Evolutionary conservation across 2,329 filamentous ascomycete species (phyloP).

Genomic region (Rutstroemia sp.): DNA sequence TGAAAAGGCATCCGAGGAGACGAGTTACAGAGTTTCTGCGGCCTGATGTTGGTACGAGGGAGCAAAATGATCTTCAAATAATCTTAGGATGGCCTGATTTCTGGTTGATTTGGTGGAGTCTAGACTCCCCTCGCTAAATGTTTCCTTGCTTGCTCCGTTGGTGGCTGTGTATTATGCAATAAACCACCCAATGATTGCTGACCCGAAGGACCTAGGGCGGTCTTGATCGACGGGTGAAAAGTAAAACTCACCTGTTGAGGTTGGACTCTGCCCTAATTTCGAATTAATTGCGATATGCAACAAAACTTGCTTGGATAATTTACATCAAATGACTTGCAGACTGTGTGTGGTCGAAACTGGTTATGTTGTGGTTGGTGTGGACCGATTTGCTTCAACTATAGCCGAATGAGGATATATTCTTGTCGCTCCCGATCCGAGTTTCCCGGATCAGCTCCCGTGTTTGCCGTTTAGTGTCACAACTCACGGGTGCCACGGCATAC

Average conservation of each 20-base stretch:
- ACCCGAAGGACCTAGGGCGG: background rate
- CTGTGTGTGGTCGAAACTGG: background rate
- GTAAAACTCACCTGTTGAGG: background rate
- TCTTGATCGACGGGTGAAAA: background rate
- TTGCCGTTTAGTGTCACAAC: background rate
- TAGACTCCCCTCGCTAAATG: slow-evolving; percentile 1
- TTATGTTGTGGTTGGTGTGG: background rate
- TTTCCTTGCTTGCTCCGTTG: background rate
- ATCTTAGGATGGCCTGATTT: slow-evolving; percentile 5
- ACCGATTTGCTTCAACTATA: background rate
- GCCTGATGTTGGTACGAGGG: background rate
- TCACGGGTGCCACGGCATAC: background rate
- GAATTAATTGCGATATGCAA: background rate
- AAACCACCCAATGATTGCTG: background rate
- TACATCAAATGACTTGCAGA: background rate
- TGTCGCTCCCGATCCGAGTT: background rate
- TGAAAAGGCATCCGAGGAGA: background rate
- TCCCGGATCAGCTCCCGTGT: background rate
- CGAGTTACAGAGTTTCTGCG: background rate
- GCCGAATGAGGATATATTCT: background rate
- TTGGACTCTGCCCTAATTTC: background rate
- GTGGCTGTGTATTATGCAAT: background rate
- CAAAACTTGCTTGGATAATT: background rate
- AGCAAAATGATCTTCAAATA: background rate
- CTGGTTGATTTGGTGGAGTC: slow-evolving; percentile 3